A percentile compares a stretch with the other conserved stretches of the same genome.
Conservation (phyloP, 1,139 yeast species). For the Blastobotrys buckinghamii region DNA sequence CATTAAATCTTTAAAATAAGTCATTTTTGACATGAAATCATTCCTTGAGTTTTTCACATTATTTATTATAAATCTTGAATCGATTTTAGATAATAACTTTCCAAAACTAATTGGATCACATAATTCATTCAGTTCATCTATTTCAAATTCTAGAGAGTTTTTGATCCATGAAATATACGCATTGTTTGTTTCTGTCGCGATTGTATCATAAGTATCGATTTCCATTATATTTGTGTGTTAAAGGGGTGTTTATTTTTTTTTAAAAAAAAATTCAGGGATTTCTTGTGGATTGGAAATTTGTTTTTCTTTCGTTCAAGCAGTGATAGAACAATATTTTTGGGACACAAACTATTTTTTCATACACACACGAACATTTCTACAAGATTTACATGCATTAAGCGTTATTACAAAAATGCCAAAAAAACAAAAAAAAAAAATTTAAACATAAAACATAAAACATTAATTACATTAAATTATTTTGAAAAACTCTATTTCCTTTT, state of each 20-base stretch:
- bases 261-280: background rate
- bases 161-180: background rate
- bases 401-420: background rate
- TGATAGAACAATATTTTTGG: no score
- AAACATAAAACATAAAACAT: no score
- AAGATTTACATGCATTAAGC: no score
- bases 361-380: background rate
- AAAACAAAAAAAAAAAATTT: background rate
- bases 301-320: no score
- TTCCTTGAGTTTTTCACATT: background rate
- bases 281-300: no score
- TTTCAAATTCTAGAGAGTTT: background rate
- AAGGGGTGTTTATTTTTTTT: no score
- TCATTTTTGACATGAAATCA: background rate
- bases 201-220: background rate
- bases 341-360: background rate
- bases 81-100: background rate
- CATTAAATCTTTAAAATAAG: background rate
- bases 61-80: background rate
- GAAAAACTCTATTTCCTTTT: constrained; percentile 32
- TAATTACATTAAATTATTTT: no score
- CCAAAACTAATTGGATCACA: background rate
- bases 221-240: background rate
- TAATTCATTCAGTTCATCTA: background rate
- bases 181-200: background rate